These are phyloP conservation scores for Chloris gayana DNA, from an alignment of 176 grass and related monocot genomes.

Conservation along the genomic window DNA sequence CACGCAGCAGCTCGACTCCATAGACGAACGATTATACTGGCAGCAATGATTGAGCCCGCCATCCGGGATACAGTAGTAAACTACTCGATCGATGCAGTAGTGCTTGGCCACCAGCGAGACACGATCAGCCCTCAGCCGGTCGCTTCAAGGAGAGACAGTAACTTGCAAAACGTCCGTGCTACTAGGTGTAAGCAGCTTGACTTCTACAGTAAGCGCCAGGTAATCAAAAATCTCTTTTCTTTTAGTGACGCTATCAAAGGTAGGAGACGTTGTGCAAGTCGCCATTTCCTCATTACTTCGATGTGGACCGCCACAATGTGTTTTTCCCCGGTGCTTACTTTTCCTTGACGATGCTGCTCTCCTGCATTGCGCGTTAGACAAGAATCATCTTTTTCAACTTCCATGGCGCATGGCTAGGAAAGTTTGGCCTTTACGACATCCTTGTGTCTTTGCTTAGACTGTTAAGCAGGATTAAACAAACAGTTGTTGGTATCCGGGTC, in stretches of 20 bases:
- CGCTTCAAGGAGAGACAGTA: neutral
- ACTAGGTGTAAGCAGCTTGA: neutral
- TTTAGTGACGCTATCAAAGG: neutral
- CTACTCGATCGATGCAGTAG: neutral
- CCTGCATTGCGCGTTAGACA: neutral
- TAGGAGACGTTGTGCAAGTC: neutral
- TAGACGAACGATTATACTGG: neutral
- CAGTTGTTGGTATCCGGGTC: neutral
- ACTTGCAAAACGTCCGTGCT: neutral
- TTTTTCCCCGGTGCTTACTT: neutral
- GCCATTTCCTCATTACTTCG: neutral
- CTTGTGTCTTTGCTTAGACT: neutral
- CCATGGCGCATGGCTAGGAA: too few species aligned
- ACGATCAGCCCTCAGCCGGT: neutral
- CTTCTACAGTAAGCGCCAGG: neutral
- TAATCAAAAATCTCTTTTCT: too few species aligned
- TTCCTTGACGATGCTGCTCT: neutral
- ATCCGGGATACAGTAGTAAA: neutral
- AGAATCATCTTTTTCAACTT: neutral
- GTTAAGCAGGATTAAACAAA: neutral
- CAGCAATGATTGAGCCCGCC: neutral
- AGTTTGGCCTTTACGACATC: neutral
- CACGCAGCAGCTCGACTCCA: neutral
- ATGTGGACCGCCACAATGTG: neutral
- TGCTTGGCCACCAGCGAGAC: slow-evolving; percentile 16